A percentile compares a stretch with the other conserved stretches of the same genome.
These are phyloP conservation scores for Solanum chilense DNA, from an alignment of 257 asterid species.

Conservation along the genomic window DNA sequence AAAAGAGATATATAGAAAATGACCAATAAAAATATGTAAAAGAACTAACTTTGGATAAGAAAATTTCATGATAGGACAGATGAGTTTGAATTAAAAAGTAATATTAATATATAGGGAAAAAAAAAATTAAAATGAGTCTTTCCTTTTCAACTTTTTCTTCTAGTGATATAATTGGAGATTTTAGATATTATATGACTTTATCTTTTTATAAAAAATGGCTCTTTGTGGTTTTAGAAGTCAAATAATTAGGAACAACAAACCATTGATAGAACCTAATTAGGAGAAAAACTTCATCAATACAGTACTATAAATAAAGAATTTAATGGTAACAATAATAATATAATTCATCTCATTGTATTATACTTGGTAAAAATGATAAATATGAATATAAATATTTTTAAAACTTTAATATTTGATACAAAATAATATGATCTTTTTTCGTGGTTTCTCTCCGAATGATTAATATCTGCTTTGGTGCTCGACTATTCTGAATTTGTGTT, in stretches of 20 bases:
- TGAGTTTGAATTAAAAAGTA: neutral
- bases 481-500: no score
- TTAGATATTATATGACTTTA: neutral
- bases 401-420: neutral
- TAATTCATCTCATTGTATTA: no score
- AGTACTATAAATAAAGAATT: neutral
- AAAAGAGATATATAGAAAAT: neutral
- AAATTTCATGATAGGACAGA: neutral
- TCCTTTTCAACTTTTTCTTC: neutral
- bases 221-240: neutral
- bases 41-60: neutral
- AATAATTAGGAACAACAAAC: neutral
- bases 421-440: neutral
- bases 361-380: no score
- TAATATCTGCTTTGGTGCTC: no score
- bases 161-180: neutral
- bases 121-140: neutral
- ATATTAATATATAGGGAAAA: neutral
- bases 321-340: no score
- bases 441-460: rapidly evolving
- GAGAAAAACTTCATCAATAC: neutral
- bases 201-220: neutral
- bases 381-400: no score
- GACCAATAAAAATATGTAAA: neutral
- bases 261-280: neutral